Base-by-base conservation (phyloP, 192 early-diverging fungal genomes). In the Coemansia sp. region DNA sequence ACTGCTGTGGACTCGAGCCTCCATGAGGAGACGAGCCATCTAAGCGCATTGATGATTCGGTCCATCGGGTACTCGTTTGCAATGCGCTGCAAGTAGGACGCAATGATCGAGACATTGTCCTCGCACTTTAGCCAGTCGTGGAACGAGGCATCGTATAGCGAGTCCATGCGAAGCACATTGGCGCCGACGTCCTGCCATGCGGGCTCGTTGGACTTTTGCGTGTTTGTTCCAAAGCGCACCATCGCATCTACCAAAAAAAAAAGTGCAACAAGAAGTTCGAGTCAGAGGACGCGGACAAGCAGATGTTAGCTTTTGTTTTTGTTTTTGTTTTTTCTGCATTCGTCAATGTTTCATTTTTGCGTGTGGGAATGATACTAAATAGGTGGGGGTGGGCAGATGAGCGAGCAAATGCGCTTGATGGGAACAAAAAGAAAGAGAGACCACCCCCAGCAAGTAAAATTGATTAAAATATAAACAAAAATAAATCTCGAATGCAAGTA, bases 11-110 rank as follows among this genome's bases (percentile, higher is more conserved):
- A 89, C 69, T 90, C 88, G 59, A 90, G 83, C 12, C 87, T 77
- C 90, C 90, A 91, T 31, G 85, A 86, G 25, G 86, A 86, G 56
- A 91, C 85, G 2, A 91, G 84, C 90, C 90, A 91, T 62, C 87
- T 86, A 14, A 91, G 74, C 3, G 90, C 89, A 72, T 91, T 89
- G 66, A 89, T 87, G 48, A 90, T 91, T 57, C 90, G 85, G 54
- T 85, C 86, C 56, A 90, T 81, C 33, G 86, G 83, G 61, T 90
- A 91, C 71, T 91, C 89, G 63, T 89, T 88, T 30, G 90, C 88
- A 54, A 91, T 89, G 60, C 90, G 86, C 66, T 89, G 87, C 29
- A 91, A 71, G 59, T 90, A 90, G 49, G 84, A 85, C 3, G 88
- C 84, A 7, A 87, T 90, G 8, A 87, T 87, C 20, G 86, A 82